Conservation (phyloP, 1,284 basidiomycete species). For the Tremellales sp. region DNA sequence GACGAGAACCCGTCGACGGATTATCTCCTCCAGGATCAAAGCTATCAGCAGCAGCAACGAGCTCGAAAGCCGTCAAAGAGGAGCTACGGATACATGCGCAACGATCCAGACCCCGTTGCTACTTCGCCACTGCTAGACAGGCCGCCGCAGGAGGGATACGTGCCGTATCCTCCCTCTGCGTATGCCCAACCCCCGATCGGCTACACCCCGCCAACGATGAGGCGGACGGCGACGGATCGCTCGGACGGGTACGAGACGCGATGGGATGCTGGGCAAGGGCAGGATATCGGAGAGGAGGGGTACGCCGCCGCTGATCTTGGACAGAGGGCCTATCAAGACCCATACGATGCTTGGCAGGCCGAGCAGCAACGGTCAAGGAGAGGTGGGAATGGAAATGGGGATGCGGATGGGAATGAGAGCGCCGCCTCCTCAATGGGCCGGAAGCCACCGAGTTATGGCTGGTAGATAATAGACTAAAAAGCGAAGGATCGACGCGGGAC, state of each 20-base stretch:
- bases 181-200: constrained; percentile 23
- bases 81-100: no score
- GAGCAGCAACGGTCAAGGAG: no score
- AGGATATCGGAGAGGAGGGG: no score
- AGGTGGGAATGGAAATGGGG: no score
- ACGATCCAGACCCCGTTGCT: constrained; percentile 15
- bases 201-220: constrained; percentile 23
- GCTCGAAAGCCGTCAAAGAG: no score
- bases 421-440: no score
- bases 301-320: not conserved
- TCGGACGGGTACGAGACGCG: constrained; percentile 9
- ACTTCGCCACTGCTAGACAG: constrained; percentile 22
- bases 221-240: constrained; percentile 12
- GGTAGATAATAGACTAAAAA: no score
- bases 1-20: constrained; percentile 40
- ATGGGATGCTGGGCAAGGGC: constrained; percentile 14
- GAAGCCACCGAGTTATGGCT: no score
- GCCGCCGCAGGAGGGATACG: constrained; percentile 4
- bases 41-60: constrained; percentile 14
- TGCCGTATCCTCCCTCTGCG: constrained; percentile 25
- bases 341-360: no score
- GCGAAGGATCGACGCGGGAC: no score
- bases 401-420: no score
- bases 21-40: constrained; percentile 24
- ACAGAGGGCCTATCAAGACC: not conserved